phyloP scores from a whole-genome alignment of 108 stramenopile genomes.

The Cyclotella baltica region DNA sequence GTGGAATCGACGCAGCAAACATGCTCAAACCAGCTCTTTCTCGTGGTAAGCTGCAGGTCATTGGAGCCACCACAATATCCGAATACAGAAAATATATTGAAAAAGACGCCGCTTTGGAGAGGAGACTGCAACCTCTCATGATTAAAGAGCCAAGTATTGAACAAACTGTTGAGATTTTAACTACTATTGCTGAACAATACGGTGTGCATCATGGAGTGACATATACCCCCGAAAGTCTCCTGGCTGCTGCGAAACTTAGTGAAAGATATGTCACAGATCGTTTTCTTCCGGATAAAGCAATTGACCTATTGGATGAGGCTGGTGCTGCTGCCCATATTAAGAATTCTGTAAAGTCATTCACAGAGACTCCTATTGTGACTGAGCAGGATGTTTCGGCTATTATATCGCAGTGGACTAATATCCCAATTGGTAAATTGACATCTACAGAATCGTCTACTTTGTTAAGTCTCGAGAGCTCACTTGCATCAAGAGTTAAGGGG shows the following conservation, averaged over 20 bases:
- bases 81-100: conserved; percentile 94
- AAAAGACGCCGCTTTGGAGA: conserved; percentile 91
- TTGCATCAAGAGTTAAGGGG: conserved; percentile 86
- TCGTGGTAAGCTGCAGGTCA: conserved; percentile 82
- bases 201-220: conserved; percentile 78
- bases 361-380: conserved; percentile 61
- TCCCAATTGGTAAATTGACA: conserved; percentile 83
- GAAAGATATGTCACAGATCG: conserved; percentile 86
- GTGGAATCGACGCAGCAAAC: conserved; percentile 93
- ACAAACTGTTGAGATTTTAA: conserved; percentile 79
- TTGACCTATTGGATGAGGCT: conserved; percentile 97
- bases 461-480: conserved; percentile 70
- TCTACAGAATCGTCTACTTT: conserved; percentile 85
- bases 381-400: conserved; percentile 73
- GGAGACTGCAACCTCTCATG: conserved; percentile 87
- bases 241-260: conserved; percentile 73
- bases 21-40: conserved; percentile 92
- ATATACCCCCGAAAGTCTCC: conserved; percentile 65
- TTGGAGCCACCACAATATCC: conserved; percentile 91
- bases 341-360: conserved; percentile 49
- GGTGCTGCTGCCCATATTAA: conserved; percentile 93
- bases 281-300: conserved; percentile 90
- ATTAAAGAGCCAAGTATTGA: conserved; percentile 85
- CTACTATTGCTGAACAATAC: conserved; percentile 76
- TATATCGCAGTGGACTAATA: conserved; percentile 73